Evolutionary conservation across 306 rosid species (phyloP).

Genomic region (Sesbania bispinosa): DNA sequence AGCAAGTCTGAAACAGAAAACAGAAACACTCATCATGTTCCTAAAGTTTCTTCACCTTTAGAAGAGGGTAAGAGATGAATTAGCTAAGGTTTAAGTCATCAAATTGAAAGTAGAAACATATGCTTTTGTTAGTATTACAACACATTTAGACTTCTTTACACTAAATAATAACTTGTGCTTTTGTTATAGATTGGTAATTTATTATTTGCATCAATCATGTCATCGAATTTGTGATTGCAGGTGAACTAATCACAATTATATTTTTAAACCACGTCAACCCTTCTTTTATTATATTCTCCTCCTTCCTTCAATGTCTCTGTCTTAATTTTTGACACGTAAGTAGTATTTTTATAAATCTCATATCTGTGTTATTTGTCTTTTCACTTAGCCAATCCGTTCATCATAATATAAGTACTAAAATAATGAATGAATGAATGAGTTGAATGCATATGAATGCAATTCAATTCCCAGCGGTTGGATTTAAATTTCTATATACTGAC

Average conservation of each 20-base stretch:
- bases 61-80: slow-evolving; percentile 7
- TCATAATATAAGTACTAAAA: too few relatives aligned
- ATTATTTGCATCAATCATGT: background rate
- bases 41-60: background rate
- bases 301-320: background rate
- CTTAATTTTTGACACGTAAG: background rate
- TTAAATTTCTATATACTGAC: too few relatives aligned
- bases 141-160: too few relatives aligned
- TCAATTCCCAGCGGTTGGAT: too few relatives aligned
- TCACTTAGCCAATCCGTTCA: too few relatives aligned
- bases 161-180: too few relatives aligned
- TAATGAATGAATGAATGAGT: too few relatives aligned
- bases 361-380: too few relatives aligned
- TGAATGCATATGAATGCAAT: too few relatives aligned
- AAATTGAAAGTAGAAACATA: background rate
- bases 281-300: background rate
- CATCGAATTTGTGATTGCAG: background rate
- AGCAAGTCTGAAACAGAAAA: background rate
- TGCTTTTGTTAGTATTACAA: too few relatives aligned
- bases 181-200: too few relatives aligned
- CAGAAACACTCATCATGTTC: background rate
- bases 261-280: background rate
- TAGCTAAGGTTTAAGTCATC: background rate
- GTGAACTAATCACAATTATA: background rate
- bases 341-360: too few relatives aligned